Evolutionary conservation across 179 eudicot species (phyloP), one percentile per base, ranked within the genome.

Genomic region (Corrigiola litoralis): DNA sequence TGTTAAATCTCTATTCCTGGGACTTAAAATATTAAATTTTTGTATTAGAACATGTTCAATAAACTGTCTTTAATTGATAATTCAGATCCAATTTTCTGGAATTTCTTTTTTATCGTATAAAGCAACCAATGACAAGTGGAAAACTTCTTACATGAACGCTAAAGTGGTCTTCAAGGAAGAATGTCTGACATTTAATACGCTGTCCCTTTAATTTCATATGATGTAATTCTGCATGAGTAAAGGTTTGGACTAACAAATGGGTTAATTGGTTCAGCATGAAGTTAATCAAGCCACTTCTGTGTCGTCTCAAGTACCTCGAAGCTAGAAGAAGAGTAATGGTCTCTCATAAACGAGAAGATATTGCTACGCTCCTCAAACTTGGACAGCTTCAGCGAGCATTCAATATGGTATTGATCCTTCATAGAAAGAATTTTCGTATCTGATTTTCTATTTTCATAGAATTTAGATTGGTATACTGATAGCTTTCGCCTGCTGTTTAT

Each of bases 261-360:
- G 40, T 16, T 20, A 36, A 65, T 44, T 72, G 53, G n/a, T 61
- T 53, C 74, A 79, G 86, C 59, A 72, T 79, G 61, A 75, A 52
- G 45, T 58, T 75, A 68, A 75, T 80, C 6, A 71, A 58, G 21
- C 67, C 65, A 72, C 38, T 68, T 31, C 58, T 47, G 12, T 25
- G n/a, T 52, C 79, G 78, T 38, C 58, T 82, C 12, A 18, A 51
- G 11, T 24, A 48, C 6, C 77, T 73, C 17, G 67, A 61, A 51
- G 72, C 55, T 12, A 75, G 89, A 57, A 70, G 58, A 72, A 72
- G 64, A n/a, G 50, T 77, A 14, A 76, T 78, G 24, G 38, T 78
- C 40, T 46, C 64, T 32, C 78, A 73, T 29, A 78, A 77, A 3
- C 65, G 72, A 40, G 63, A 66, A 1, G 81, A 77, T 58, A 80